These are phyloP conservation scores for Ogataea populi-albae DNA, from an alignment of 805 yeast genomes.

Conservation along the genomic window DNA sequence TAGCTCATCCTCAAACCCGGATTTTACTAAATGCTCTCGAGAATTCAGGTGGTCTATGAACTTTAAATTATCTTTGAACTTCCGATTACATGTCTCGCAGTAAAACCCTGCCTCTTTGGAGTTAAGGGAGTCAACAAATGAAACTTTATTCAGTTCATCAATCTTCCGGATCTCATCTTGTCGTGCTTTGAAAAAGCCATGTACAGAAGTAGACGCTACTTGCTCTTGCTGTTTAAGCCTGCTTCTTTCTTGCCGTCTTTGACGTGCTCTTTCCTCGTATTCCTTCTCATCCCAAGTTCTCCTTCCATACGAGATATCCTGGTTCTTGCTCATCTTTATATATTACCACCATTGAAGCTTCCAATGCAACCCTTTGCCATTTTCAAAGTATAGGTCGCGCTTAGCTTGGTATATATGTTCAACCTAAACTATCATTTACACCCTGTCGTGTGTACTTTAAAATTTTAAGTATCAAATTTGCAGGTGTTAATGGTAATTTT, in stretches of 20 bases:
- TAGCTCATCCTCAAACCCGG: slow-evolving; percentile 29
- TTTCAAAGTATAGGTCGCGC: too few relatives aligned
- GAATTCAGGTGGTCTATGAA: slow-evolving; percentile 82
- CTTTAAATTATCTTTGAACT: slow-evolving; percentile 80
- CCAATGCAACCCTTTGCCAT: too few relatives aligned
- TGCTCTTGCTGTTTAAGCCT: slow-evolving; percentile 11
- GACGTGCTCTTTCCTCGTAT: slow-evolving; percentile 48
- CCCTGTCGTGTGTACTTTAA: too few relatives aligned
- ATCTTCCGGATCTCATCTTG: slow-evolving; percentile 23
- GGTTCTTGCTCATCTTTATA: too few relatives aligned
- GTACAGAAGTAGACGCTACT: slow-evolving; percentile 12
- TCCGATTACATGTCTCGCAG: slow-evolving; percentile 76
- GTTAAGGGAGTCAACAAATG: slow-evolving; percentile 25
- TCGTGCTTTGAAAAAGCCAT: slow-evolving; percentile 24
- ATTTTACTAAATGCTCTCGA: slow-evolving; percentile 55
- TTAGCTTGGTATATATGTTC: too few relatives aligned
- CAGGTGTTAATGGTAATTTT: too few relatives aligned
- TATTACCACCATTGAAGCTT: too few relatives aligned
- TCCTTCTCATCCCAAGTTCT: slow-evolving; percentile 71
- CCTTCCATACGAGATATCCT: slow-evolving; percentile 60
- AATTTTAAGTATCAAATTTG: too few relatives aligned
- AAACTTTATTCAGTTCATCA: slow-evolving; percentile 21
- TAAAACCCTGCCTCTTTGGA: slow-evolving; percentile 72
- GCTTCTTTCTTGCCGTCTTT: slow-evolving; percentile 8
- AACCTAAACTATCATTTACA: too few relatives aligned